These are phyloP conservation scores for Saccharomycopsis phalli DNA, from an alignment of 1,139 yeast species.

Conservation along the genomic window DNA sequence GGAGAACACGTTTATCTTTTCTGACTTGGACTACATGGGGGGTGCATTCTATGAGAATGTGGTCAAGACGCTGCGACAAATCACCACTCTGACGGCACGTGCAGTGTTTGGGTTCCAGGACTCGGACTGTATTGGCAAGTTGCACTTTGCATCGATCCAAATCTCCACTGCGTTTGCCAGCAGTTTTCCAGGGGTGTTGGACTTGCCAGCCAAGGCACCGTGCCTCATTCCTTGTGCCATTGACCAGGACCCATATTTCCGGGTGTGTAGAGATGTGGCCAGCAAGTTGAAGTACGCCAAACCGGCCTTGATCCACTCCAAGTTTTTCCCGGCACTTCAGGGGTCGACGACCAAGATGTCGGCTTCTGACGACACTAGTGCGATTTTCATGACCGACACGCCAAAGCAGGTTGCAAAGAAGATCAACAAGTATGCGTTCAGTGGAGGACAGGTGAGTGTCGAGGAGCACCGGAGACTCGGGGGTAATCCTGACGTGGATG, in stretches of 20 bases:
- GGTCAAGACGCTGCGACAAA: slow-evolving; percentile 87
- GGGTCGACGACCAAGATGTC: slow-evolving; percentile 97
- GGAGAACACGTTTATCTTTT: slow-evolving; percentile 87
- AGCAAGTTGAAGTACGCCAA: slow-evolving; percentile 83
- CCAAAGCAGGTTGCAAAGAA: slow-evolving; percentile 88
- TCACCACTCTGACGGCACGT: slow-evolving; percentile 91
- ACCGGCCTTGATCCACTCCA: slow-evolving; percentile 88
- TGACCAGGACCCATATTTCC: slow-evolving; percentile 97
- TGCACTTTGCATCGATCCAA: slow-evolving; percentile 94
- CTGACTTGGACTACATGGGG: slow-evolving; percentile 88
- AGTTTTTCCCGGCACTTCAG: slow-evolving; percentile 97
- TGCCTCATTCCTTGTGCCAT: slow-evolving; percentile 98
- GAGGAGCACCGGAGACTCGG: slow-evolving; percentile 89
- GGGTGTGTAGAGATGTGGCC: slow-evolving; percentile 97
- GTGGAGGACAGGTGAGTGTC: slow-evolving; percentile 83
- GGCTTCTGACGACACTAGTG: slow-evolving; percentile 71
- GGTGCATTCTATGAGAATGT: slow-evolving; percentile 92
- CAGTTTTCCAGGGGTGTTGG: slow-evolving; percentile 90
- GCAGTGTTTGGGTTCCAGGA: slow-evolving; percentile 98
- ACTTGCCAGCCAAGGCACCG: slow-evolving; percentile 78
- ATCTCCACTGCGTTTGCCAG: slow-evolving; percentile 94
- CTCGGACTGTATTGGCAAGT: slow-evolving; percentile 87
- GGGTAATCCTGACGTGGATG: slow-evolving; percentile 94
- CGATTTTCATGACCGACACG: slow-evolving; percentile 92
- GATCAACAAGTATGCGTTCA: slow-evolving; percentile 92